A percentile compares a stretch with the other conserved stretches of the same genome.
phyloP scores from a whole-genome alignment of 129 eudicot species.

The Chrysanthemum makinoi region DNA sequence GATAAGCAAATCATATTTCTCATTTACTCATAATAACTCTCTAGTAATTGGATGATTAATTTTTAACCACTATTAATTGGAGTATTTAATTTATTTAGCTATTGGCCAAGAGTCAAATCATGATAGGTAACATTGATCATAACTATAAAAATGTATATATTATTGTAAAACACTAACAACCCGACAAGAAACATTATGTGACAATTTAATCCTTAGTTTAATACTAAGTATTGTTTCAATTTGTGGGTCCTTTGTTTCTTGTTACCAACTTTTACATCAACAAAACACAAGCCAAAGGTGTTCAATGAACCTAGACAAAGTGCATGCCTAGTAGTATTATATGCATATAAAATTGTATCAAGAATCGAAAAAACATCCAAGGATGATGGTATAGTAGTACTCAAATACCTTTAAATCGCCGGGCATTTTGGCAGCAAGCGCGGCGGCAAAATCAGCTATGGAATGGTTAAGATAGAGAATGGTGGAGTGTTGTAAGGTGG shows the following conservation, averaged over 20 bases:
- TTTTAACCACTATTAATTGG: no score
- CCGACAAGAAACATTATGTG: conserved; percentile 6
- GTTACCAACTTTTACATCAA: background rate
- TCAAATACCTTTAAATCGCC: conserved; percentile 76
- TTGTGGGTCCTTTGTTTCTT: conserved; percentile 24
- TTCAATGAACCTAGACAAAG: conserved; percentile 36
- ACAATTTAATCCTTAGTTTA: conserved; percentile 12
- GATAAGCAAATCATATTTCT: no score
- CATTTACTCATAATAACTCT: no score
- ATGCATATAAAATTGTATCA: conserved; percentile 13
- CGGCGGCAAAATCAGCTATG: conserved; percentile 79
- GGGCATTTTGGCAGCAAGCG: conserved; percentile 81
- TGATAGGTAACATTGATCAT: conserved; percentile 7
- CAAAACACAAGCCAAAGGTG: conserved; percentile 7
- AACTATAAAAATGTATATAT: background rate
- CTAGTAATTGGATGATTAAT: no score
- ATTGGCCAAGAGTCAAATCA: background rate
- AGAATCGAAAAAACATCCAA: background rate
- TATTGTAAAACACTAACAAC: background rate
- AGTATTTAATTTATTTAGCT: no score
- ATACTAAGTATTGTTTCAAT: background rate
- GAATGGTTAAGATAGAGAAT: conserved; percentile 74
- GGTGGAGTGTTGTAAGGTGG: conserved; percentile 78
- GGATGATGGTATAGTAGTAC: background rate
- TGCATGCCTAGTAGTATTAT: conserved; percentile 1